Percentiles rank a stretch among this genome's conserved stretches.
Evolutionary conservation across 2,329 filamentous ascomycete genomes (phyloP).

Genomic region (Paecilomyces formosus): DNA sequence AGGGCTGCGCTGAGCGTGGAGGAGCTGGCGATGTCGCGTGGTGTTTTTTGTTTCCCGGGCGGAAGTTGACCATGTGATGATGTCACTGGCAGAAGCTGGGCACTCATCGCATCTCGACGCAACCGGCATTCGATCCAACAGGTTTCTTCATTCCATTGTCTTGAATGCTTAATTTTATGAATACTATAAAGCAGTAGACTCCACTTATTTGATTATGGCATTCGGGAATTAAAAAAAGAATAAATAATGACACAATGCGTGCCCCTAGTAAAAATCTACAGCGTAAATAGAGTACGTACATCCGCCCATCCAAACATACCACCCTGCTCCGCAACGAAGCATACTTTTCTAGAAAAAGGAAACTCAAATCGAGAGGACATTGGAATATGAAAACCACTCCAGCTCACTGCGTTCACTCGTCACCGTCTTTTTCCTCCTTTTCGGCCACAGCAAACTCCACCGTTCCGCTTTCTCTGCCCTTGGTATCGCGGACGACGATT

Average conservation of each 20-base stretch:
- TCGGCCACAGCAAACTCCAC: slow-evolving; percentile 41
- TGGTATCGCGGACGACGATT: slow-evolving; percentile 45
- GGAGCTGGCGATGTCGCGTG: background rate
- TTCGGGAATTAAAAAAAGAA: background rate
- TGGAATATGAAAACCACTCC: background rate
- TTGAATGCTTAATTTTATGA: background rate
- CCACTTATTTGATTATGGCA: background rate
- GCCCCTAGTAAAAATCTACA: background rate
- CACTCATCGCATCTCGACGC: too few species aligned
- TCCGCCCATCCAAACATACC: too few species aligned
- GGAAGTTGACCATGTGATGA: slow-evolving; percentile 27
- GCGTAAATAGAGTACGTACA: too few species aligned
- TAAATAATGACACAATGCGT: background rate
- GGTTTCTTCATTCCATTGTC: background rate
- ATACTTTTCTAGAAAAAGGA: background rate
- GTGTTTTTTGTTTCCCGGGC: slow-evolving; percentile 5
- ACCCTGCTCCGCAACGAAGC: background rate
- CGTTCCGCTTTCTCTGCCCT: slow-evolving; percentile 40
- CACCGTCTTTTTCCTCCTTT: slow-evolving; percentile 24
- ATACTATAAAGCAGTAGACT: background rate
- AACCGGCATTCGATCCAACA: background rate
- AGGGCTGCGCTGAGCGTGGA: background rate
- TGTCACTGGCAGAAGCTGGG: slow-evolving; percentile 18
- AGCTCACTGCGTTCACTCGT: slow-evolving; percentile 11
- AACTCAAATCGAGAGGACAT: background rate